phyloP scores from a whole-genome alignment of 805 yeast species.

The Limtongia smithiae region DNA sequence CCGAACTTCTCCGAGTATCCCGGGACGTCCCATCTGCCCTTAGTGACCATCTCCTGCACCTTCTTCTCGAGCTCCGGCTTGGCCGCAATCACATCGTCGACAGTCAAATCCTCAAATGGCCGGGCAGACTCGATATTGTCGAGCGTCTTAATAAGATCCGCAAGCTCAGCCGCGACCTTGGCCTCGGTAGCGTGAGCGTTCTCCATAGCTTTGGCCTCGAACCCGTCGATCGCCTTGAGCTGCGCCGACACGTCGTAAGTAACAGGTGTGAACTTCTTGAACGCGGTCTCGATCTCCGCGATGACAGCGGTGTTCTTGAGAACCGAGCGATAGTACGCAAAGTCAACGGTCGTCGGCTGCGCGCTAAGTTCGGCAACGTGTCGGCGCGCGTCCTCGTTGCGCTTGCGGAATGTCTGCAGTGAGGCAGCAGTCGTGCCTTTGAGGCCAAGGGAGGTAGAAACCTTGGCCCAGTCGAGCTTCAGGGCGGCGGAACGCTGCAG shows the following conservation, averaged over 20 bases:
- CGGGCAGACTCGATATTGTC: conserved; percentile 94
- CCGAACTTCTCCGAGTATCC: conserved; percentile 99
- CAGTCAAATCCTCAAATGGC: conserved; percentile 95
- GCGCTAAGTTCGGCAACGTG: conserved; percentile 63
- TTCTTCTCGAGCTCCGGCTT: conserved; percentile 97
- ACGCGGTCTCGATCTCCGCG: conserved; percentile 73
- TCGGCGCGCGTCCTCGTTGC: conserved; percentile 97
- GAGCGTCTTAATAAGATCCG: conserved; percentile 80
- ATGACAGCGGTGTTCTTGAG: conserved; percentile 80
- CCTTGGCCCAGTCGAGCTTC: conserved; percentile 93
- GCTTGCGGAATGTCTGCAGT: conserved; percentile 90
- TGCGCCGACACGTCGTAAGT: conserved; percentile 85
- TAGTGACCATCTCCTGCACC: conserved; percentile 89
- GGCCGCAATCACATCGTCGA: conserved; percentile 90
- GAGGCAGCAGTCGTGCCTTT: conserved; percentile 89
- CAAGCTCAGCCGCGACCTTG: conserved; percentile 80
- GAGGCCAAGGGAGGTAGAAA: conserved; percentile 81
- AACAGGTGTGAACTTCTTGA: conserved; percentile 72
- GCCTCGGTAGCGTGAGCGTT: conserved; percentile 92
- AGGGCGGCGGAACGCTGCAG: conserved; percentile 45
- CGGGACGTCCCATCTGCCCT: conserved; percentile 97
- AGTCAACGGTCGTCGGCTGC: conserved; percentile 78
- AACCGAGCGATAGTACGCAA: conserved; percentile 68
- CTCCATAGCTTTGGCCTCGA: conserved; percentile 91
- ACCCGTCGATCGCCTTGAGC: conserved; percentile 84